Conservation (phyloP, 164 flowering plant genomes). For the Kalanchoe fedtschenkoi region DNA sequence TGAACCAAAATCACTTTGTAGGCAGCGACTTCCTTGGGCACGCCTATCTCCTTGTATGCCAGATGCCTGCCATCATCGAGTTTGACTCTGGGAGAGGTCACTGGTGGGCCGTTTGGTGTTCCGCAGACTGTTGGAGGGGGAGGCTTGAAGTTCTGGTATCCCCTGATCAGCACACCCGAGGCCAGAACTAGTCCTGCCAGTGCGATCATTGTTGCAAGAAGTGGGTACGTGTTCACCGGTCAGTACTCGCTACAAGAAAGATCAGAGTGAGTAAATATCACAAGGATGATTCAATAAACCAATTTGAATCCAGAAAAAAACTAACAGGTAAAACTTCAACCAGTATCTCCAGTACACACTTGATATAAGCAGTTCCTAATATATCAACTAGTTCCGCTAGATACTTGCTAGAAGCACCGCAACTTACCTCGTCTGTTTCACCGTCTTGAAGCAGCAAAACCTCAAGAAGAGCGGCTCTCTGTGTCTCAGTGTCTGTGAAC, state of each 20-base stretch:
- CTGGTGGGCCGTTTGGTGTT: conserved; percentile 17
- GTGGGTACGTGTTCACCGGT: too few species aligned
- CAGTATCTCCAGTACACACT: neutral
- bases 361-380: neutral
- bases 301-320: too few species aligned
- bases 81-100: conserved; percentile 27
- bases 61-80: conserved; percentile 38
- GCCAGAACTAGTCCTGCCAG: conserved; percentile 3
- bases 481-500: neutral
- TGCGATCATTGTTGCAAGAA: conserved; percentile 12
- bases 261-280: neutral
- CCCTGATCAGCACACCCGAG: conserved; percentile 7
- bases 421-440: too few species aligned
- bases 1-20: conserved; percentile 37
- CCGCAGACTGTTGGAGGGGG: conserved; percentile 16
- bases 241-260: neutral
- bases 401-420: too few species aligned
- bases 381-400: too few species aligned
- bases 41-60: conserved; percentile 44
- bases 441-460: neutral
- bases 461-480: neutral
- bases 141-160: conserved; percentile 8
- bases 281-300: neutral
- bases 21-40: conserved; percentile 30
- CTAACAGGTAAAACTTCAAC: too few species aligned